These are phyloP conservation scores for Salix purpurea DNA, from an alignment of 345 rosid genomes.

Conservation along the genomic window DNA sequence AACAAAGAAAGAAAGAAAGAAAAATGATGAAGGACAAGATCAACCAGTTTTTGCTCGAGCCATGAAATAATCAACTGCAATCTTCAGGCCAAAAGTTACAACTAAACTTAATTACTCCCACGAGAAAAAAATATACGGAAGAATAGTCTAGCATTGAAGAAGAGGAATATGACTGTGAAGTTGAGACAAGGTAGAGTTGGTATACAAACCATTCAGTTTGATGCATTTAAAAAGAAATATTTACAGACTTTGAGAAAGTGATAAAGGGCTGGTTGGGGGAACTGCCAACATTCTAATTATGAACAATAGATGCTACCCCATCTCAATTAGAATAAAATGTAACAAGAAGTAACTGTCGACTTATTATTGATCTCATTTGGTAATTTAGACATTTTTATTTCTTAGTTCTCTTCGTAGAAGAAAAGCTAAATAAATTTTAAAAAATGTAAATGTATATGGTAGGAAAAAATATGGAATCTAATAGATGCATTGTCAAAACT, in stretches of 20 bases:
- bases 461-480: background rate
- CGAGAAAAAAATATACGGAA: background rate
- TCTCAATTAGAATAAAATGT: background rate
- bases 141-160: background rate
- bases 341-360: background rate
- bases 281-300: background rate
- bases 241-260: background rate
- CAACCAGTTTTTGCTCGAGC: constrained; percentile 1
- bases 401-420: background rate
- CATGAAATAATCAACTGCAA: background rate
- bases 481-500: background rate
- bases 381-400: background rate
- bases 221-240: background rate
- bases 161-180: background rate
- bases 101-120: background rate
- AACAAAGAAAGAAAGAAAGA: constrained; percentile 3
- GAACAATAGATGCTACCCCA: background rate
- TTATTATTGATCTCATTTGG: background rate
- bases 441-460: background rate
- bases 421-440: background rate
- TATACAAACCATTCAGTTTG: background rate
- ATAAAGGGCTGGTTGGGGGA: background rate
- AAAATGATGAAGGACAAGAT: background rate
- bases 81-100: background rate
- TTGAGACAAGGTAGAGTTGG: background rate